These are phyloP conservation scores for Abrus precatorius DNA, from an alignment of 306 rosid genomes.

Conservation along the genomic window DNA sequence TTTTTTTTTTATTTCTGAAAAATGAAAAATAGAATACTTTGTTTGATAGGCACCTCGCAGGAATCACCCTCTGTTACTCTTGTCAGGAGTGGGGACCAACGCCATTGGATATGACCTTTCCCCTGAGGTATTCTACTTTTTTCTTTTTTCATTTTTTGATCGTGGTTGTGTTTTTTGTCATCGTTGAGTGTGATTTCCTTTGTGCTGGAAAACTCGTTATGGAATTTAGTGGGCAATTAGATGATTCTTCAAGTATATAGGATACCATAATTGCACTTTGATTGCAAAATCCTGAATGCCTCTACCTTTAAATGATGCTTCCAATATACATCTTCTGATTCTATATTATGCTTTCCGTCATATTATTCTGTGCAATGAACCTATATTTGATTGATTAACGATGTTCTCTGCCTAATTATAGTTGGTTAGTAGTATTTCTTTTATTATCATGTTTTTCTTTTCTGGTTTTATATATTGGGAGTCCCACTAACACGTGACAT, in stretches of 20 bases:
- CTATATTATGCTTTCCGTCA: conserved; percentile 25
- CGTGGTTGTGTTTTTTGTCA: conserved; percentile 12
- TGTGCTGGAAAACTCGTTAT: conserved; percentile 34
- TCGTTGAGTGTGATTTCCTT: conserved; percentile 23
- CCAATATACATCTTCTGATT: conserved; percentile 17
- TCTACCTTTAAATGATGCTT: conserved; percentile 40
- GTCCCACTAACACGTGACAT: conserved; percentile 47
- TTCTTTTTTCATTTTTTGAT: background rate
- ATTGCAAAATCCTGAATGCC: conserved; percentile 23
- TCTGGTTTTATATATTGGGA: conserved; percentile 34
- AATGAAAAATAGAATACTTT: conserved; percentile 9
- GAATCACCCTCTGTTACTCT: conserved; percentile 86
- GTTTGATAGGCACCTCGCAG: conserved; percentile 79
- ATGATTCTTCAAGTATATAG: background rate
- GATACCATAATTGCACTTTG: conserved; percentile 21
- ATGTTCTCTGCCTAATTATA: conserved; percentile 23
- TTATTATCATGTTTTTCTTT: conserved; percentile 9
- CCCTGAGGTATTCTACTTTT: conserved; percentile 66
- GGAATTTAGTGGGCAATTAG: conserved; percentile 10
- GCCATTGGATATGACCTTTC: conserved; percentile 98
- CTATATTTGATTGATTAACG: conserved; percentile 6
- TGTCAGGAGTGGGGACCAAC: conserved; percentile 97
- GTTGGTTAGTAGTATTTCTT: conserved; percentile 24
- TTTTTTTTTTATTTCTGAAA: conserved; percentile 15
- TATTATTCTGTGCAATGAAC: conserved; percentile 21